A percentile compares a stretch with the other conserved stretches of the same genome.
Conservation (phyloP, 1,139 yeast genomes). For the Geotrichum aggregatum region DNA sequence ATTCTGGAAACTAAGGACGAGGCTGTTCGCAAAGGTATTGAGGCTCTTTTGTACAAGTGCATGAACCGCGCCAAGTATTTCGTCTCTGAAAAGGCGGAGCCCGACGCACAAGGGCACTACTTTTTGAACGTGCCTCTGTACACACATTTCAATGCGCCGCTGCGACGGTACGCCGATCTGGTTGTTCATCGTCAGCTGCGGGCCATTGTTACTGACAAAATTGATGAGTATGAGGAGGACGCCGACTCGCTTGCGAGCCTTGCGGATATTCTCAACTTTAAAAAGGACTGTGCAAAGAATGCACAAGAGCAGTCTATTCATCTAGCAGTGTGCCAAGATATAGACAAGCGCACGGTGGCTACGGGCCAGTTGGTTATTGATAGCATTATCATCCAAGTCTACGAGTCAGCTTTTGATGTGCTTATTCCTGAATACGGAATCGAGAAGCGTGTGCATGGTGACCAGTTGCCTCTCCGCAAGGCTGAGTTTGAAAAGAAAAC, state of each 20-base stretch:
- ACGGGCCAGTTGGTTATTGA: conserved; percentile 69
- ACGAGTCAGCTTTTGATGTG: conserved; percentile 94
- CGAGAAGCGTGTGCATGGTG: conserved; percentile 96
- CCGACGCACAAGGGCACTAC: conserved; percentile 70
- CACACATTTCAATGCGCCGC: conserved; percentile 91
- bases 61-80: conserved; percentile 82
- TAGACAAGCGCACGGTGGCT: conserved; percentile 68
- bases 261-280: conserved; percentile 90
- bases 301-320: conserved; percentile 97
- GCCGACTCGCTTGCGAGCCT: conserved; percentile 70
- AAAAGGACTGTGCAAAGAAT: conserved; percentile 86
- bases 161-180: conserved; percentile 86
- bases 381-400: conserved; percentile 88
- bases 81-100: conserved; percentile 82
- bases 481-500: conserved; percentile 81
- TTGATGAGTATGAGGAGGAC: conserved; percentile 48
- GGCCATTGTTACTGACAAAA: conserved; percentile 48
- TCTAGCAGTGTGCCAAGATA: conserved; percentile 74
- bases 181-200: conserved; percentile 91
- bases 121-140: conserved; percentile 77
- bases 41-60: conserved; percentile 74
- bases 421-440: conserved; percentile 92
- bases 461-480: conserved; percentile 84
- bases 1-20: conserved; percentile 62
- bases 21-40: conserved; percentile 67